phyloP scores from a whole-genome alignment of 108 stramenopile genomes.

The Skeletonema menzelii region DNA sequence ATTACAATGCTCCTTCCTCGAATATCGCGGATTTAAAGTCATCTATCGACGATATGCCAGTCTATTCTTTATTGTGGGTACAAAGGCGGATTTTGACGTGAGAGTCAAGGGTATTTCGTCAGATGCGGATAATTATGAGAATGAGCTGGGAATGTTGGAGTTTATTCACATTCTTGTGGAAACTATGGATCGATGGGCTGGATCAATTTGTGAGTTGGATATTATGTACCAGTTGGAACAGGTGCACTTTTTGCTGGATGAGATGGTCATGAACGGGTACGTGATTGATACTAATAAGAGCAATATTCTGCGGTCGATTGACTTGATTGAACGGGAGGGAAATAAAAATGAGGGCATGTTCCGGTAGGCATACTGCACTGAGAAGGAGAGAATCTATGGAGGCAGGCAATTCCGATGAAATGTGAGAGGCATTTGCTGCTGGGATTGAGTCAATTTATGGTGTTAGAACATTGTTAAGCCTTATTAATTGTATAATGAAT shows the following conservation, averaged over 20 bases:
- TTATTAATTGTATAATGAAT: no score
- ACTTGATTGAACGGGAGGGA: slow-evolving; percentile 88
- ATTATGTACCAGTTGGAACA: slow-evolving; percentile 98
- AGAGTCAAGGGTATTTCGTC: slow-evolving; percentile 6
- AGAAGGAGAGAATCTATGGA: no score
- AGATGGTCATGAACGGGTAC: slow-evolving; percentile 96
- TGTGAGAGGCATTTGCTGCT: no score
- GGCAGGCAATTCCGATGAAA: no score
- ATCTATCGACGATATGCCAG: slow-evolving; percentile 94
- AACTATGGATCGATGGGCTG: slow-evolving; percentile 89
- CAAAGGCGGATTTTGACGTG: slow-evolving; percentile 76
- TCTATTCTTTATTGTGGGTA: slow-evolving; percentile 96
- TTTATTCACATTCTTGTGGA: slow-evolving; percentile 95
- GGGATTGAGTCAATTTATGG: no score
- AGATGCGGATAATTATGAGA: slow-evolving; percentile 82
- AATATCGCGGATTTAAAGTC: slow-evolving; percentile 94
- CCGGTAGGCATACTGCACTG: slow-evolving; percentile 43
- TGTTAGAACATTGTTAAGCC: no score
- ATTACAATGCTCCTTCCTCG: slow-evolving; percentile 93
- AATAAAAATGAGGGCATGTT: slow-evolving; percentile 90
- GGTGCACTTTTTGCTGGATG: slow-evolving; percentile 94
- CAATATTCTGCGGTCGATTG: slow-evolving; percentile 86
- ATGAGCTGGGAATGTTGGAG: slow-evolving; percentile 95
- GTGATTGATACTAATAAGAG: slow-evolving; percentile 92
- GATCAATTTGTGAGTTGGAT: slow-evolving; percentile 90